Conservation (phyloP, 176 grass and related monocot genomes). For the Aegilops bicornis region DNA sequence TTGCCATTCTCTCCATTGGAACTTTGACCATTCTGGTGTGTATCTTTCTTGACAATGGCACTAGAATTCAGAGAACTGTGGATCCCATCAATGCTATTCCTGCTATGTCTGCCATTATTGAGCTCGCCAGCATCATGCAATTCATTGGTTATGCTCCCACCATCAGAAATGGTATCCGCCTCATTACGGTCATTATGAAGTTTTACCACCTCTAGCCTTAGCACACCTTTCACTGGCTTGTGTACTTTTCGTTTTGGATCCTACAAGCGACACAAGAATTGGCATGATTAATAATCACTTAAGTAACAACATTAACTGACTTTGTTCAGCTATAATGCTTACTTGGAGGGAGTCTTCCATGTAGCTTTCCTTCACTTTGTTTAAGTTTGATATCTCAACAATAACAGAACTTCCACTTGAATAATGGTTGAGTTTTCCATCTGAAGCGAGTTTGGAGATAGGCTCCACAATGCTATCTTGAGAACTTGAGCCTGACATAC, state of each 20-base stretch:
- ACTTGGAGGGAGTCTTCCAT: slow-evolving; percentile 97
- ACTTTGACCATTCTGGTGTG: slow-evolving; percentile 48
- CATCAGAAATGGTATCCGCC: slow-evolving; percentile 80
- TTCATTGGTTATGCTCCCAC: slow-evolving; percentile 81
- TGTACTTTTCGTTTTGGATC: slow-evolving; percentile 98
- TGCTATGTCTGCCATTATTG: slow-evolving; percentile 51
- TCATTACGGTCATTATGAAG: slow-evolving; percentile 63
- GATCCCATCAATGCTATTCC: slow-evolving; percentile 61
- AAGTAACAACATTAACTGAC: slow-evolving; percentile 21
- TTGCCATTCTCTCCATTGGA: slow-evolving; percentile 56
- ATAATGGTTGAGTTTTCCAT: slow-evolving; percentile 79
- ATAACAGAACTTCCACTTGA: slow-evolving; percentile 91
- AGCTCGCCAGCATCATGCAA: slow-evolving; percentile 65
- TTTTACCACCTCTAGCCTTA: slow-evolving; percentile 92
- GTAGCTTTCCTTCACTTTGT: slow-evolving; percentile 98
- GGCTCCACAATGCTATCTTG: slow-evolving; percentile 75
- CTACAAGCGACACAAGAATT: slow-evolving; percentile 40
- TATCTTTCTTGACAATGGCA: slow-evolving; percentile 39
- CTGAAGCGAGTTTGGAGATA: slow-evolving; percentile 83
- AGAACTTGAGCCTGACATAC: slow-evolving; percentile 82
- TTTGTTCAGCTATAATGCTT: slow-evolving; percentile 23
- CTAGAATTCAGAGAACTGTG: slow-evolving; percentile 52
- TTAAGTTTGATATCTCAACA: slow-evolving; percentile 95
- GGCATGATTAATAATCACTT: slow-evolving; percentile 9
- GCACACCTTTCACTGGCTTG: slow-evolving; percentile 95